Evolutionary conservation across 2,329 filamentous ascomycete species (phyloP), one percentile per base, ranked within the genome.

Genomic region (Bertia moriformis): DNA sequence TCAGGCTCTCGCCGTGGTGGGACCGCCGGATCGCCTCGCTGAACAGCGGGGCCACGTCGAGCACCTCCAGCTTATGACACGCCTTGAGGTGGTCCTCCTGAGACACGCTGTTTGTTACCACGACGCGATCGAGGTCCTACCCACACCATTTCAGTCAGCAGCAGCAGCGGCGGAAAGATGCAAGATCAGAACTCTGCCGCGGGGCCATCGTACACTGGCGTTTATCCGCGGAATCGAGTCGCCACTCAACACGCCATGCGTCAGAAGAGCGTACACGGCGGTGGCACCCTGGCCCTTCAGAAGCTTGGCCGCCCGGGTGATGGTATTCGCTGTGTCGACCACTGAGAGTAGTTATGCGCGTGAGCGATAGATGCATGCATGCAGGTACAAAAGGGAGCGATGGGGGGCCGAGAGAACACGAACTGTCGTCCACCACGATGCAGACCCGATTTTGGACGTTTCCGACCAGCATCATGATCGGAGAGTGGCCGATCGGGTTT

Each of bases 1-100:
- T 79, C 55, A 82, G 81, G 55, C 76, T 81, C 60, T 82, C 77
- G 45, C 77, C 77, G 51, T 81, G 75, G 52, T 82, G 77, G 40
- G 81, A 77, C 45, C 77, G 62, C 43, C 77, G 68, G 43, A 82
- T 81, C 14, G 77, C 77, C 75, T 78, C 41, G 17, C 41, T 14
- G 32, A 19, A 30, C 37, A 42, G 57, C 45, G 57, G 53, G 41
- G 73, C 75, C 33, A 82, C 72, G 48, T 81, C 75, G 40, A 82
- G 56, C 27, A 81, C 74, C 53, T 79, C 73, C 37, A 82, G 55
- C 57, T 82, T 81, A 4, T 68, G 66, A 51, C 75, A 80, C 27
- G 65, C 57, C 46, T 59, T 63, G 46, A 67, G 56, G 52, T 82
- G 71, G 36, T 79, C 73, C 17, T 66, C 58, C 50, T 82, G 77